Percentiles rank a stretch among this genome's conserved stretches.
Conservation (phyloP, 352 stramenopile species). For the Saprolegnia diclina region DNA sequence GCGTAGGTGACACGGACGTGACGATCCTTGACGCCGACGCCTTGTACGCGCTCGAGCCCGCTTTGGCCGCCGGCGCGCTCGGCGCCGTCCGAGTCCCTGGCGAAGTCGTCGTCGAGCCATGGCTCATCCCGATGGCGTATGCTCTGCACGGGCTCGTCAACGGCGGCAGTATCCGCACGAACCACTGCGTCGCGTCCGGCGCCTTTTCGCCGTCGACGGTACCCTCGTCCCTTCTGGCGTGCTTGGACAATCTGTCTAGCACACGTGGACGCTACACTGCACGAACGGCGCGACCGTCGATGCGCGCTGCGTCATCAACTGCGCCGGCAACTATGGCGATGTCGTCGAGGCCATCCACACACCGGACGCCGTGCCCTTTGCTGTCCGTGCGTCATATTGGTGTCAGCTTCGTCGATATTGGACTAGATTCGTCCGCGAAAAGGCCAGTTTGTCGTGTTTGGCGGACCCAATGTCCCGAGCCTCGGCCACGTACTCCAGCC, state of each 20-base stretch:
- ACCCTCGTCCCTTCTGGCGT: neutral
- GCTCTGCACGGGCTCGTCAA: conserved; percentile 41
- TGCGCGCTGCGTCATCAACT: conserved; percentile 43
- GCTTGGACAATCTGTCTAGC: neutral
- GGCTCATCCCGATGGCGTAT: conserved; percentile 49
- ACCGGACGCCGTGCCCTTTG: conserved; percentile 20
- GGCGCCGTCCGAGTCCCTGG: conserved; percentile 51
- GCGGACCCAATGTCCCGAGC: neutral
- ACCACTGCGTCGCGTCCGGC: conserved; percentile 23
- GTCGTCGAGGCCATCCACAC: conserved; percentile 31
- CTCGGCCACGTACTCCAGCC: conserved; percentile 43
- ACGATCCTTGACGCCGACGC: conserved; percentile 28
- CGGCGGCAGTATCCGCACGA: conserved; percentile 34
- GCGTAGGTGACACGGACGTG: conserved; percentile 44
- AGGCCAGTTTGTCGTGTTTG: conserved; percentile 51
- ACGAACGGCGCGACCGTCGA: conserved; percentile 28
- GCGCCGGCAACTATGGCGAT: conserved; percentile 42
- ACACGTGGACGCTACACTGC: conserved; percentile 18
- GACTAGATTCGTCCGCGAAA: conserved; percentile 34
- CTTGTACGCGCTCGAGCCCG: conserved; percentile 39
- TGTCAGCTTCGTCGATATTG: neutral
- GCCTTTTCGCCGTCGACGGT: neutral
- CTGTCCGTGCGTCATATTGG: conserved; percentile 22
- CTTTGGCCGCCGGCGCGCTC: conserved; percentile 30
- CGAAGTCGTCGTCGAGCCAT: conserved; percentile 62